These are phyloP conservation scores for Leptographium radiaticola DNA, from an alignment of 2,329 filamentous ascomycete species.

Conservation along the genomic window DNA sequence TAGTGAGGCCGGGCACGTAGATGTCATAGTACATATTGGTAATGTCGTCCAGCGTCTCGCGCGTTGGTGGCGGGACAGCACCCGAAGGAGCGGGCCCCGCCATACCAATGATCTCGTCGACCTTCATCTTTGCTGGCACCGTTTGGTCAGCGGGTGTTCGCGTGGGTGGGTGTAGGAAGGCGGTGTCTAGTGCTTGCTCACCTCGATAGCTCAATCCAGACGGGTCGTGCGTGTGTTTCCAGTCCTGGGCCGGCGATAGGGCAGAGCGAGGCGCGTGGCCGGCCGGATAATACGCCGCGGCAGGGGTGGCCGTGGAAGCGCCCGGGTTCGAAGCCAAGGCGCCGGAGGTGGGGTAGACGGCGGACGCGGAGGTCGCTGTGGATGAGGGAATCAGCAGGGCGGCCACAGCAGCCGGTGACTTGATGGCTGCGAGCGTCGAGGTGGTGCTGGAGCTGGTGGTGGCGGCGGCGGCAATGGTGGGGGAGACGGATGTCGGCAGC, in stretches of 20 bases:
- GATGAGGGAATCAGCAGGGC: slow-evolving; percentile 15
- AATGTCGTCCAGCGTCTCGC: slow-evolving; percentile 49
- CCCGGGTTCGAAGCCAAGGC: not conserved
- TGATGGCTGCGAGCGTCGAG: not conserved
- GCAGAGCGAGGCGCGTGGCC: slow-evolving; percentile 4
- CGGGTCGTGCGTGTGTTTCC: not conserved
- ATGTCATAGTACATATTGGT: slow-evolving; percentile 60
- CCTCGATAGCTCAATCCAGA: not conserved
- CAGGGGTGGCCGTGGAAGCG: not conserved
- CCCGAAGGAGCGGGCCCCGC: slow-evolving; percentile 47
- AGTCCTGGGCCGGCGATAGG: not conserved
- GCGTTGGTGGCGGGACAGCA: slow-evolving; percentile 36
- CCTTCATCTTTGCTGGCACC: slow-evolving; percentile 39
- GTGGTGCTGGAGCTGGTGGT: not conserved
- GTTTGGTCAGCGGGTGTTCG: not conserved
- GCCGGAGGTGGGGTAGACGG: not conserved
- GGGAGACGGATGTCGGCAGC: not conserved
- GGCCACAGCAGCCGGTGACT: not conserved
- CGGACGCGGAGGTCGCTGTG: slow-evolving; percentile 14
- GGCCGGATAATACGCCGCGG: not conserved
- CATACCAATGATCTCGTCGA: slow-evolving; percentile 57
- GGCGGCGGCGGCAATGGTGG: not conserved
- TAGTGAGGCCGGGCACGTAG: slow-evolving; percentile 59
- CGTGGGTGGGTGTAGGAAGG: not conserved
- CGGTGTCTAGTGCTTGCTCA: not conserved